Conservation (phyloP, 2,329 filamentous ascomycete species). For the Meredithiella fracta region DNA sequence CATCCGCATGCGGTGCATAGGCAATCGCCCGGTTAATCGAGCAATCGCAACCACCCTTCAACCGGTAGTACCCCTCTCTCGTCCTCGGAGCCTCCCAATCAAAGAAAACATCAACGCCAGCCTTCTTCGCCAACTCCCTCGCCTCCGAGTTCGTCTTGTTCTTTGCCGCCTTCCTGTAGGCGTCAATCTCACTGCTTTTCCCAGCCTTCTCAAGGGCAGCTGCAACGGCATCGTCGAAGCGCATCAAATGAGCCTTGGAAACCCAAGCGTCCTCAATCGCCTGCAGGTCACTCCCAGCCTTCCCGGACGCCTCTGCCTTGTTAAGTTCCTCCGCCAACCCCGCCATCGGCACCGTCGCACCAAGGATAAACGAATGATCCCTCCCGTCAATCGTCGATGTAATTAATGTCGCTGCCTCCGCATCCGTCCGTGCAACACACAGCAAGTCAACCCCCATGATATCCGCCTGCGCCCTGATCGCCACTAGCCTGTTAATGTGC, state of each 20-base stretch:
- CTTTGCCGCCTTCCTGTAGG: conserved; percentile 52
- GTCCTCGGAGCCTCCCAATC: conserved; percentile 92
- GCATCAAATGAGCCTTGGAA: conserved; percentile 59
- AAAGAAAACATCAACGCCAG: conserved; percentile 67
- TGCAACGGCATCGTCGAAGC: conserved; percentile 79
- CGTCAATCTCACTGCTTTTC: conserved; percentile 39
- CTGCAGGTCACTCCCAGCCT: conserved; percentile 66
- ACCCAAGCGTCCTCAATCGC: conserved; percentile 85
- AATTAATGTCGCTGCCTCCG: conserved; percentile 93
- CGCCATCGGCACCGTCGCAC: conserved; percentile 73
- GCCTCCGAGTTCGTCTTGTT: conserved; percentile 79
- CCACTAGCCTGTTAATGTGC: conserved; percentile 94
- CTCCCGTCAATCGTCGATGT: conserved; percentile 90
- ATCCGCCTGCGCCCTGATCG: conserved; percentile 92
- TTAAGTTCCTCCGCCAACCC: conserved; percentile 85
- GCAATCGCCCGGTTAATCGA: conserved; percentile 80
- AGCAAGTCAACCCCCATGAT: conserved; percentile 91
- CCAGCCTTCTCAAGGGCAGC: conserved; percentile 60
- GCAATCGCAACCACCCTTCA: conserved; percentile 80
- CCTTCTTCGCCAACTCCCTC: conserved; percentile 57
- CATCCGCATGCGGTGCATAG: conserved; percentile 82
- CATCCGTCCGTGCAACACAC: conserved; percentile 85
- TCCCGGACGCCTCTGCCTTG: conserved; percentile 66
- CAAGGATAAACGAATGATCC: conserved; percentile 87
- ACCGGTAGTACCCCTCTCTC: conserved; percentile 85